A percentile compares a stretch with the other conserved stretches of the same genome.
Evolutionary conservation across 1,139 yeast genomes (phyloP).

Genomic region (Taphrina pruni): DNA sequence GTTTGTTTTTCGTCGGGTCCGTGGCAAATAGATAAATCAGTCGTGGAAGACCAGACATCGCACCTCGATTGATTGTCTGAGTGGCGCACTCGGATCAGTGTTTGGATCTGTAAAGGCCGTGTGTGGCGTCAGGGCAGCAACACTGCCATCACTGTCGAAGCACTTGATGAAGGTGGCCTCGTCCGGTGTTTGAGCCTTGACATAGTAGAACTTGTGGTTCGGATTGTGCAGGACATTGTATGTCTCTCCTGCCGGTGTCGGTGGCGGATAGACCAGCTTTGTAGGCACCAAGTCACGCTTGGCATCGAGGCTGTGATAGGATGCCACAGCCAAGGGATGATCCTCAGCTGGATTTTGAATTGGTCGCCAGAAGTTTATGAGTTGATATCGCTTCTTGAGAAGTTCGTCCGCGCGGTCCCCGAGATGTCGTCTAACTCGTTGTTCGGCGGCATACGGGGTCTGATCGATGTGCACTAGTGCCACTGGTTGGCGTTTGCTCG

Average conservation of each 20-base stretch:
- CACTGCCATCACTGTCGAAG: constrained; percentile 44
- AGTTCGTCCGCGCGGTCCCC: constrained; percentile 47
- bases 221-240: constrained; percentile 46
- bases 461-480: constrained; percentile 48
- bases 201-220: constrained; percentile 47
- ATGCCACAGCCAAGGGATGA: constrained; percentile 48
- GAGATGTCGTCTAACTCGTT: constrained; percentile 46
- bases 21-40: background rate
- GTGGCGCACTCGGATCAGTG: constrained; percentile 45
- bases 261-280: constrained; percentile 45
- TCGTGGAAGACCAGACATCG: constrained; percentile 47
- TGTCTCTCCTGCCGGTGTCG: constrained; percentile 47
- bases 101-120: constrained; percentile 48
- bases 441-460: constrained; percentile 47
- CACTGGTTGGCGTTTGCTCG: constrained; percentile 47
- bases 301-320: constrained; percentile 41
- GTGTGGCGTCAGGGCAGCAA: constrained; percentile 45
- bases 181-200: constrained; percentile 46
- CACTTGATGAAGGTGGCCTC: constrained; percentile 48
- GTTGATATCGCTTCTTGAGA: constrained; percentile 46
- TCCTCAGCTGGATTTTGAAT: constrained; percentile 46
- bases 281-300: constrained; percentile 46
- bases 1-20: too few species aligned
- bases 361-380: constrained; percentile 49
- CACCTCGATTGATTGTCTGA: constrained; percentile 48